phyloP scores from a whole-genome alignment of 352 stramenopile genomes.

The Phytophthora meadii region DNA sequence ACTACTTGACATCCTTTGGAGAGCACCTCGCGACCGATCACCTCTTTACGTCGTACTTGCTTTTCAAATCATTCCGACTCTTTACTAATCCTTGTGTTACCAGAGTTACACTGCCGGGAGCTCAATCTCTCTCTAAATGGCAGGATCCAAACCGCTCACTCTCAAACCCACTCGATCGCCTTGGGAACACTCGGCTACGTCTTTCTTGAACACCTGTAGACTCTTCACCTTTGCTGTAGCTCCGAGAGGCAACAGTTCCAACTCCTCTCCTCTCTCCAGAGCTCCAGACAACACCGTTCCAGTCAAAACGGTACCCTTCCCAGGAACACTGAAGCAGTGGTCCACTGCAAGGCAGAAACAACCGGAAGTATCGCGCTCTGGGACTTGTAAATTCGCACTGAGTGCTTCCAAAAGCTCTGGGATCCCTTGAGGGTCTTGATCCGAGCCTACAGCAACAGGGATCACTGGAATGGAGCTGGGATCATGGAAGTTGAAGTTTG shows the following conservation, averaged over 20 bases:
- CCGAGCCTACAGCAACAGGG: conserved; percentile 67
- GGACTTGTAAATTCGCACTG: conserved; percentile 40
- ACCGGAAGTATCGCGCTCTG: conserved; percentile 49
- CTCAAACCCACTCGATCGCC: conserved; percentile 97
- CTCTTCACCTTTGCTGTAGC: conserved; percentile 96
- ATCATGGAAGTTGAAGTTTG: conserved; percentile 29
- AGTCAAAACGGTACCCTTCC: conserved; percentile 98
- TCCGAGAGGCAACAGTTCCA: conserved; percentile 92
- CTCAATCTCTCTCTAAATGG: conserved; percentile 70
- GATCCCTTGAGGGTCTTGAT: conserved; percentile 51
- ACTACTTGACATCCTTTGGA: conserved; percentile 68
- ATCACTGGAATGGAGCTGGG: conserved; percentile 71
- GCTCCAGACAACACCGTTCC: conserved; percentile 92
- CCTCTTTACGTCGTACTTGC: conserved; percentile 21
- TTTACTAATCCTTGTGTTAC: conserved; percentile 69
- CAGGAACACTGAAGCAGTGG: conserved; percentile 98
- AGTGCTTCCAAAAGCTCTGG: conserved; percentile 58
- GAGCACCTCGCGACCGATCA: conserved; percentile 82
- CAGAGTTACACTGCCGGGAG: conserved; percentile 48
- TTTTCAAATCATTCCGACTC: conserved; percentile 43
- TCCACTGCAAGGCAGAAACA: conserved; percentile 96
- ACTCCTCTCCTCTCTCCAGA: conserved; percentile 89
- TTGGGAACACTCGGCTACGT: conserved; percentile 81
- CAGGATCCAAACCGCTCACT: conserved; percentile 77
- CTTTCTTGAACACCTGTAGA: conserved; percentile 97